Percentiles rank a stretch among this genome's conserved stretches.
phyloP scores from a whole-genome alignment of 192 early-diverging fungal genomes.

The Physocladia obscura region DNA sequence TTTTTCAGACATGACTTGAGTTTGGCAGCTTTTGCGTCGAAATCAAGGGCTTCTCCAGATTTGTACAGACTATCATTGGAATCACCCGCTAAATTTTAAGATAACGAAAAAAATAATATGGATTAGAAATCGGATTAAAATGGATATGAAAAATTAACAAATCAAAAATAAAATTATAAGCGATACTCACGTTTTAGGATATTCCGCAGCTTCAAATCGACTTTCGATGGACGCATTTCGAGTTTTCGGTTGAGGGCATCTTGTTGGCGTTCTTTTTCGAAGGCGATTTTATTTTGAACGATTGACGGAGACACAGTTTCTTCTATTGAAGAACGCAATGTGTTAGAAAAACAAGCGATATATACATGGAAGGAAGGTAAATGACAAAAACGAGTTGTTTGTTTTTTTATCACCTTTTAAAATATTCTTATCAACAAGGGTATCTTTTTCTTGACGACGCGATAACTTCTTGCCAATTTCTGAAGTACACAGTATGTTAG shows the following conservation, averaged over 20 bases:
- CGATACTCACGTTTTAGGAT: conserved; percentile 30
- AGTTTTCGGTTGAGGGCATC: conserved; percentile 43
- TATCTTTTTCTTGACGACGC: conserved; percentile 38
- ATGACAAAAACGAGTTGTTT: neutral
- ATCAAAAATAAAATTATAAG: neutral
- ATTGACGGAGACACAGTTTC: conserved; percentile 44
- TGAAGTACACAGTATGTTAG: too few species aligned
- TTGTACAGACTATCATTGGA: neutral
- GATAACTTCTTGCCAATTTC: conserved; percentile 52
- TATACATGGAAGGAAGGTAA: conserved; percentile 18
- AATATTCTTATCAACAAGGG: conserved; percentile 52
- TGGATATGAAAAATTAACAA: neutral
- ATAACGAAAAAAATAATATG: neutral
- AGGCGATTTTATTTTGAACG: conserved; percentile 40
- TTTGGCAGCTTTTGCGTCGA: neutral
- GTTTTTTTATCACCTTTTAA: conserved; percentile 44
- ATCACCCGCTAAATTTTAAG: neutral
- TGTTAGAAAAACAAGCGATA: too few species aligned
- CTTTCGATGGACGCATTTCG: conserved; percentile 41
- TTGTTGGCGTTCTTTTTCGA: conserved; percentile 51
- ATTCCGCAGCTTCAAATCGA: conserved; percentile 55
- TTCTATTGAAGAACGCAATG: conserved; percentile 30
- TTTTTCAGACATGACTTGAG: conserved; percentile 52
- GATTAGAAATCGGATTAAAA: too few species aligned
- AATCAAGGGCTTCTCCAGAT: conserved; percentile 7